Base-by-base conservation (phyloP, 2,329 filamentous ascomycete genomes). In the Alternaria brassicae region DNA sequence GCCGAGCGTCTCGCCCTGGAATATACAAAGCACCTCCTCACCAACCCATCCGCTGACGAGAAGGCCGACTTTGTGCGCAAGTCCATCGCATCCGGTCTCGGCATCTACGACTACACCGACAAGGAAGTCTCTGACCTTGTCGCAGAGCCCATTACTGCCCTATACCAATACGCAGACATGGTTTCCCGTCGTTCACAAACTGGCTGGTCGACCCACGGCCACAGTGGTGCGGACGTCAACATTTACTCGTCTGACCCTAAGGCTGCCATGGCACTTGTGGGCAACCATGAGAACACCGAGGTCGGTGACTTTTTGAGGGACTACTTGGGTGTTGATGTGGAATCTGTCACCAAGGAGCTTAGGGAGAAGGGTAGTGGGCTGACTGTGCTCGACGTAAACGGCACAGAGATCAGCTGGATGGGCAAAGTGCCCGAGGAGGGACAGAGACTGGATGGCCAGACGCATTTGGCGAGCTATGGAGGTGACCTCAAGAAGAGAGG, bases 201-300 rank as follows among this genome's bases (percentile, higher is more conserved):
- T 41, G 96, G 95, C 13, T 99, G 95, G 95, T 89, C 87, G 64
- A 97, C 93, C 0, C 94, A 97, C 76, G 95, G 95, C 27, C 95
- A 99, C 80, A 72, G 73, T 74, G 95, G 90, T 51, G 93, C 95
- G 7, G 95, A 99, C 75, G 95, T 99, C 48, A 99, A 99, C 78
- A 92, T 99, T 67, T 99, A 98, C 80, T 90, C 91, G 52, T 93
- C 91, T 0, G 88, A 91, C 3, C 83, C 86, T 0, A 83, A 86
- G 36, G 80, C 82, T 28, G 86, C 89, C 0, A 84, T 86, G 41
- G 82, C 84, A 13, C 83, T 97, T 6, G 81, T 86, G 3, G 94
- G 94, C 7, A 98, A 98, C 76, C 89, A 96, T 54, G 95, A 99
- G 82, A 99, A 99, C 75, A 98, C 89, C 0, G 93, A 98, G 25